Evolutionary conservation across 2,329 filamentous ascomycete species (phyloP).

Genomic region (Hypoxylon sp.): DNA sequence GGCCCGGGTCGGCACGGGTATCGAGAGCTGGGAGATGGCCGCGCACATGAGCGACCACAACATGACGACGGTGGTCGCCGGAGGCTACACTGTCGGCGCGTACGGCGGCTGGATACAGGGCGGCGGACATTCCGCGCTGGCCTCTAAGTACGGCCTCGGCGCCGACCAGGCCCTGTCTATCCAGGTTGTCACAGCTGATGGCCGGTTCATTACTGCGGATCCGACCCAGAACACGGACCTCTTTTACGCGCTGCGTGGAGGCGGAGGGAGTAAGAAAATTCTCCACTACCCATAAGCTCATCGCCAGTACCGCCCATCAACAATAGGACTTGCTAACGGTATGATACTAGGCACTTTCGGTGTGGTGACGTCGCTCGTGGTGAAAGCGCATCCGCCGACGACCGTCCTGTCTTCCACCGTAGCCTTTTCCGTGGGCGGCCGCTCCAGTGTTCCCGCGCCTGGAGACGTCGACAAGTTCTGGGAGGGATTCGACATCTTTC

Average conservation of each 20-base stretch:
- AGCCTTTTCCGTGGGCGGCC: constrained; percentile 28
- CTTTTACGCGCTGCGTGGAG: constrained; percentile 64
- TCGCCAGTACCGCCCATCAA: no score
- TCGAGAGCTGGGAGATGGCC: constrained; percentile 49
- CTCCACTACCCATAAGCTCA: no score
- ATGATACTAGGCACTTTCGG: constrained; percentile 40
- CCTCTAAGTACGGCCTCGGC: constrained; percentile 56
- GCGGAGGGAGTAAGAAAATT: constrained; percentile 51
- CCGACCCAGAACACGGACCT: constrained; percentile 58
- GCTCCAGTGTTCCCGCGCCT: constrained; percentile 10
- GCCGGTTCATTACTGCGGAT: constrained; percentile 55
- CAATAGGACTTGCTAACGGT: constrained; percentile 11
- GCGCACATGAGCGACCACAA: constrained; percentile 43
- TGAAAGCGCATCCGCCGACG: constrained; percentile 42
- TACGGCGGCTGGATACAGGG: constrained; percentile 62
- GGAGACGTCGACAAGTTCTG: constrained; percentile 39
- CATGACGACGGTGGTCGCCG: constrained; percentile 45
- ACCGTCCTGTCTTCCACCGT: constrained; percentile 36
- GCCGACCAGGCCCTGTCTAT: constrained; percentile 60
- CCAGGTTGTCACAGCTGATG: constrained; percentile 57
- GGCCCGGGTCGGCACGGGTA: constrained; percentile 45
- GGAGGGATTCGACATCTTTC: constrained; percentile 46
- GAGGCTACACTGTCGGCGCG: constrained; percentile 48
- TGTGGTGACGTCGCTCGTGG: constrained; percentile 44
- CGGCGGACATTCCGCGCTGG: constrained; percentile 58